Base-by-base conservation (phyloP, 1,284 basidiomycete species). In the Porodaedalea pini region DNA sequence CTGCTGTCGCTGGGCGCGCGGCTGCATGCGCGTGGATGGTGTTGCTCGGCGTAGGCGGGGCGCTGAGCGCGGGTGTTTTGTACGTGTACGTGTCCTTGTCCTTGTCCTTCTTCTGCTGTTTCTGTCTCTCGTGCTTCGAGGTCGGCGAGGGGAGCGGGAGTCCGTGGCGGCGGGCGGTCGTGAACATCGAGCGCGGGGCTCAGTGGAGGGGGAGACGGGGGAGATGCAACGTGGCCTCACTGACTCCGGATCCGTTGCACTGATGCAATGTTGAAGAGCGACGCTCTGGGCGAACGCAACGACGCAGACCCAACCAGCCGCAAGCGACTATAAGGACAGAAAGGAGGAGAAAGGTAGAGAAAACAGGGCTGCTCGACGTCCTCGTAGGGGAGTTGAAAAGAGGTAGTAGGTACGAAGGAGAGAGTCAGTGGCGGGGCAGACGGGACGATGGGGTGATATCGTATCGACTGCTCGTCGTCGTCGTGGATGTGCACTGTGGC, bases 381-480 rank as follows among this genome's bases (percentile, higher is more conserved):
- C n/a, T 6, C 13, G 8, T n/a, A 51, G 25, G 37, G 25, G 36
- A 54, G 17, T 25, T 34, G 40, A 44, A 29, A 40, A 17, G 27
- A 44, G 23, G 51, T 4, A 43, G 31, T 15, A 13, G 8, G 27
- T 21, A n/a, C 19, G 29, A 48, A 17, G 34, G 25, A 17, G 49
- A 15, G 31, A 51, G n/a, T 21, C 43, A 43, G 29, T 19, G 25
- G 5, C 11, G n/a, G 6, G 34, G 59, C 60, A 59, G 65, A 50
- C n/a, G n/a, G 64, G 61, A 31, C 63, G 64, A 54, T 60, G 65
- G 49, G 67, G 64, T 8, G 66, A 65, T 58, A 65, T 65, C 56
- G 64, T 61, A 57, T 62, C 59, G 53, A 65, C 57, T 49, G 63
- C 64, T 50, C 64, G 21, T 13, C 44, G 21, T 27, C 11, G 25